These are phyloP conservation scores for Berkeleyomyces rouxiae DNA, from an alignment of 2,329 filamentous ascomycete genomes.

Conservation along the genomic window DNA sequence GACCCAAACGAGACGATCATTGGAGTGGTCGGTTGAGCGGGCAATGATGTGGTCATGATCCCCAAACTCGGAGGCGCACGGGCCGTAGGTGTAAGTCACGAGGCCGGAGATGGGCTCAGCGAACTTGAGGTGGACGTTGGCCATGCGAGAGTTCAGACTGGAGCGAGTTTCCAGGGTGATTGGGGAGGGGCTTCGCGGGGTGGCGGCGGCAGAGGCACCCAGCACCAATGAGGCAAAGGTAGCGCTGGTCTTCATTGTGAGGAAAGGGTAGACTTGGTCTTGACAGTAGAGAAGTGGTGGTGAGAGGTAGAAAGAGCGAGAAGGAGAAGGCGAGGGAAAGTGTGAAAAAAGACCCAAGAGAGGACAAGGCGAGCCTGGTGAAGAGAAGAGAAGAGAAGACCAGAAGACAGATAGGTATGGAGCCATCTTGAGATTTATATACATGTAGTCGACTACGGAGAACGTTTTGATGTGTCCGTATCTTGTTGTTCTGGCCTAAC, in stretches of 20 bases:
- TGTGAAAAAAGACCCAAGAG: not conserved
- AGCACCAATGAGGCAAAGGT: constrained; percentile 10
- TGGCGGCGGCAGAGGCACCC: constrained; percentile 9
- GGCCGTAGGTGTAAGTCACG: constrained; percentile 16
- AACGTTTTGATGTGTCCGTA: not conserved
- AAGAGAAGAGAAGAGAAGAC: not conserved
- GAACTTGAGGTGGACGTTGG: constrained; percentile 16
- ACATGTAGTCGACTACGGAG: not conserved
- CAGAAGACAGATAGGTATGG: too few species aligned
- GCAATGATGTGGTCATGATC: constrained; percentile 15
- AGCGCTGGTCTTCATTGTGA: constrained; percentile 11
- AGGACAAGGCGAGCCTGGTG: constrained; percentile 2
- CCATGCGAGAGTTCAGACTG: constrained; percentile 9
- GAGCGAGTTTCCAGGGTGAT: constrained; percentile 13
- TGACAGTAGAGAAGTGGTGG: not conserved
- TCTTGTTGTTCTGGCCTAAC: too few species aligned
- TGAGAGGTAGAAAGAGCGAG: not conserved
- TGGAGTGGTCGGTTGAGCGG: constrained; percentile 15
- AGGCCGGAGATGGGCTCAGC: constrained; percentile 13
- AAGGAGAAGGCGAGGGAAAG: not conserved
- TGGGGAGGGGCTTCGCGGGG: constrained; percentile 4
- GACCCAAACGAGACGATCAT: constrained; percentile 16
- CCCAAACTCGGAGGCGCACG: constrained; percentile 14
- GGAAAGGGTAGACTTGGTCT: not conserved
- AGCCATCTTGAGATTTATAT: not conserved